Evolutionary conservation across 371 early-diverging fungal species (phyloP), one percentile per base, ranked within the genome.

Genomic region (Syncephalastrum sp.): DNA sequence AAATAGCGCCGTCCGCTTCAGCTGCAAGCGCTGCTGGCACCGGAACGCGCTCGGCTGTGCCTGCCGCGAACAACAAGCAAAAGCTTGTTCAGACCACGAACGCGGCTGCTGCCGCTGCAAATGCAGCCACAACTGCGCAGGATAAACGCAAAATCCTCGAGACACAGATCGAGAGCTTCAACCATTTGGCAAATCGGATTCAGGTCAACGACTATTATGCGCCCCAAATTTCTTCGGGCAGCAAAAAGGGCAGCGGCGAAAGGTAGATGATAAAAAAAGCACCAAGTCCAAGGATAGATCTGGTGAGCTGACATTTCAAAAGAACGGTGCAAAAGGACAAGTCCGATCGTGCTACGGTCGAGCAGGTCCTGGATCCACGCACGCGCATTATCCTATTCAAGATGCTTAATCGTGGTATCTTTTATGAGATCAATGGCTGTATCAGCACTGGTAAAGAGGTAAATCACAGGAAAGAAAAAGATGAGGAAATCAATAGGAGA

Each of bases 401-500:
- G 72, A 81, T 99, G 79, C 70, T 97, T 60, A 95, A 94, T 69
- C 78, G 91, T 46, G 89, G 91, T 50, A 76, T 95, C 23, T 86
- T 99, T 56, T 86, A 89, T 59, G 95, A 95, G 60, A 88, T 99
- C 63, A 91, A 95, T 62, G 99, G 99, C 2, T 96, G 98, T 77
- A 91, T 99, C 47, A 92, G 92, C 69, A 99, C 98, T 0, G 99
- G 99, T 16, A 99, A 99, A 76, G 99, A 99, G 72, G 79, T 74
- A 79, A 69, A 56, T 29, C 29, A 29, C 63, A 48, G 53, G 63
- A 67, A 14, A 33, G 3, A 12, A 25, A 47, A 17, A 19, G 33
- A n/a, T n/a, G 21, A 27, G 23, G 1, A 14, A 19, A 19, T n/a
- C 21, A 1, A 57, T 15, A 38, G 25, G 21, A 21, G 42, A 23